Conservation (phyloP, 768 basidiomycete genomes). For the Xanthoconium stramineum region DNA sequence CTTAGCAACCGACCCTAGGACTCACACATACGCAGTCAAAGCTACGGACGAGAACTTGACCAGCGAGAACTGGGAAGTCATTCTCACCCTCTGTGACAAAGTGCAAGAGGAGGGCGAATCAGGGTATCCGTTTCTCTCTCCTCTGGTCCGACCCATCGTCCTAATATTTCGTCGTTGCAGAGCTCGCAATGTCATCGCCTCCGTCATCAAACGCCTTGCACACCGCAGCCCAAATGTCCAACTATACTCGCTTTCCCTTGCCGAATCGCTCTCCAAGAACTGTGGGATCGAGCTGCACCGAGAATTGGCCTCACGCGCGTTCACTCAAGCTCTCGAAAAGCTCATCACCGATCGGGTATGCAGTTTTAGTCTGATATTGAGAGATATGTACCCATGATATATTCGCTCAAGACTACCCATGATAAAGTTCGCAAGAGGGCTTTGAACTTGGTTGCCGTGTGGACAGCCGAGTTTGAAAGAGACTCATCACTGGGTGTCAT, state of each 20-base stretch:
- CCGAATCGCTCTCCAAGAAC: constrained; percentile 91
- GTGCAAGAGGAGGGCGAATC: constrained; percentile 84
- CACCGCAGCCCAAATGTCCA: constrained; percentile 98
- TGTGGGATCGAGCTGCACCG: constrained; percentile 75
- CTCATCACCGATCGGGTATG: constrained; percentile 84
- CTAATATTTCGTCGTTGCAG: constrained; percentile 42
- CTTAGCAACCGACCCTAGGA: constrained; percentile 2
- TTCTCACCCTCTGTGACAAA: constrained; percentile 94
- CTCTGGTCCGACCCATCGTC: constrained; percentile 1
- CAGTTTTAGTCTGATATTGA: constrained; percentile 2
- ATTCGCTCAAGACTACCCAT: constrained; percentile 68
- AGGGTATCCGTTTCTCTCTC: constrained; percentile 51
- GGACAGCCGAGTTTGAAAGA: constrained; percentile 82
- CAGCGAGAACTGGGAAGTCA: constrained; percentile 93
- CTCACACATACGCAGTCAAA: constrained; percentile 55
- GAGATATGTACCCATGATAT: constrained; percentile 10
- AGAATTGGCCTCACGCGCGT: constrained; percentile 86
- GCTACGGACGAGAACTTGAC: constrained; percentile 98
- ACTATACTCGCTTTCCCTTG: constrained; percentile 83
- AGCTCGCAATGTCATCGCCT: constrained; percentile 79
- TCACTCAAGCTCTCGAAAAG: constrained; percentile 86
- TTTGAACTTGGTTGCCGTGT: constrained; percentile 68
- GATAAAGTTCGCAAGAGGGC: constrained; percentile 83
- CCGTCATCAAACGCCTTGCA: constrained; percentile 84
- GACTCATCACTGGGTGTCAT: constrained; percentile 83